phyloP scores from a whole-genome alignment of 495 filamentous ascomycete species.

The Penicillium crystallinum region DNA sequence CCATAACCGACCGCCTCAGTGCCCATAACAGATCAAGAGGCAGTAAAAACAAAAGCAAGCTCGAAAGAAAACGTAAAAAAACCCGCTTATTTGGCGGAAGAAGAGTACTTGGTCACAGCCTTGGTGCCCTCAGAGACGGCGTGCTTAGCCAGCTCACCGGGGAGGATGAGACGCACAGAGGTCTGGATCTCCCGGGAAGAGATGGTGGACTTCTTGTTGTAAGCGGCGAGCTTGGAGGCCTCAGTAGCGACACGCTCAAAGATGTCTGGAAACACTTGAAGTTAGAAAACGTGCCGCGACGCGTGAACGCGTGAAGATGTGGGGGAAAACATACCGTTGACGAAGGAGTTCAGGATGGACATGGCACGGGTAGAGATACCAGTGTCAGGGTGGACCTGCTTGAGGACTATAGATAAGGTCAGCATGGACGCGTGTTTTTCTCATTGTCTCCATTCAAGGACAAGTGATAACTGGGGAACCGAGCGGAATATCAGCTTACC shows the following conservation, averaged over 20 bases:
- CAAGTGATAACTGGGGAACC: too few species aligned
- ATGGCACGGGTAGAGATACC: slow-evolving; percentile 99
- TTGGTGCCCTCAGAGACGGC: slow-evolving; percentile 99
- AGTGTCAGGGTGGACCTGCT: slow-evolving; percentile 99
- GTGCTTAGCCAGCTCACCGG: slow-evolving; percentile 98
- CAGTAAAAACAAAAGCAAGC: slow-evolving; percentile 45
- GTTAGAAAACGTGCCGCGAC: slow-evolving; percentile 5
- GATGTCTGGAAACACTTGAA: slow-evolving; percentile 67
- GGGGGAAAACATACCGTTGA: slow-evolving; percentile 72
- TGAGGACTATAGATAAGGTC: slow-evolving; percentile 64
- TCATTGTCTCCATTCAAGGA: too few species aligned
- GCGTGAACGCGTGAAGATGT: slow-evolving; percentile 3
- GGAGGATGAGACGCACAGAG: slow-evolving; percentile 94
- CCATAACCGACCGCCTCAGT: slow-evolving; percentile 58
- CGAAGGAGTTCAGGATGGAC: slow-evolving; percentile 99
- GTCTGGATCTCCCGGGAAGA: slow-evolving; percentile 99
- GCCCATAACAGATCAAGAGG: slow-evolving; percentile 54
- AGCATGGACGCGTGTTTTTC: slow-evolving; percentile 28
- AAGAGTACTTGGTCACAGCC: slow-evolving; percentile 99
- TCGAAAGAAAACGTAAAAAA: slow-evolving; percentile 42
- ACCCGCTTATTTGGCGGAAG: slow-evolving; percentile 88
- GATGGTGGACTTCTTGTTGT: slow-evolving; percentile 99
- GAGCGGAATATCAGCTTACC: too few species aligned
- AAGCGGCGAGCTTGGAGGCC: slow-evolving; percentile 96
- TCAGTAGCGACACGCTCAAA: slow-evolving; percentile 99